phyloP scores from a whole-genome alignment of 2,329 filamentous ascomycete species.

The Cladosporium sp. region DNA sequence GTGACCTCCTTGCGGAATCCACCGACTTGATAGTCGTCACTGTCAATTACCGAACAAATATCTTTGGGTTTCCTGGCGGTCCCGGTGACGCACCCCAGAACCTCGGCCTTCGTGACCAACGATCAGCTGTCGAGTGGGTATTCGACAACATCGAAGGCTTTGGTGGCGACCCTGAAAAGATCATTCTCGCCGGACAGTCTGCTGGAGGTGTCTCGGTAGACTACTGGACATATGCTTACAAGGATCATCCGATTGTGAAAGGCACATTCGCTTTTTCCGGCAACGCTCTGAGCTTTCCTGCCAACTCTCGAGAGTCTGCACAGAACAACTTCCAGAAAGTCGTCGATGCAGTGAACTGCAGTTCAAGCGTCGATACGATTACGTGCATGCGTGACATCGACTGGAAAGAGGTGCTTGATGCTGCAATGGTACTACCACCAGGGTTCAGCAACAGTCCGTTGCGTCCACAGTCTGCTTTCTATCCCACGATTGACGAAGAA shows the following conservation, averaged over 20 bases:
- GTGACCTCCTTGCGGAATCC: no score
- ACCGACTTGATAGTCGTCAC: conserved; percentile 40
- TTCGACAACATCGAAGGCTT: conserved; percentile 48
- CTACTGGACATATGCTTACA: conserved; percentile 32
- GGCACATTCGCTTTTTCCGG: conserved; percentile 37
- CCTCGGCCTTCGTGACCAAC: conserved; percentile 51
- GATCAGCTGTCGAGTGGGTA: conserved; percentile 50
- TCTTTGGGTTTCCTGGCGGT: conserved; percentile 39
- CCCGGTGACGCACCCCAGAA: conserved; percentile 40
- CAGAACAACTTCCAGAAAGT: conserved; percentile 23
- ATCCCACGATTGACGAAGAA: conserved; percentile 20
- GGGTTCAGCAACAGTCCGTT: conserved; percentile 12
- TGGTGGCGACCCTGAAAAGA: conserved; percentile 38
- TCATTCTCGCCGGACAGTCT: conserved; percentile 28
- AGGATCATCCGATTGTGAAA: conserved; percentile 34
- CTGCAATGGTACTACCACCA: no score
- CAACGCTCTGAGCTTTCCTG: conserved; percentile 40
- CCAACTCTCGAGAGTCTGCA: conserved; percentile 30
- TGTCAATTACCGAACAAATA: conserved; percentile 39
- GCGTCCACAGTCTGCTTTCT: conserved; percentile 17
- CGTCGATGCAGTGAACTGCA: conserved; percentile 23
- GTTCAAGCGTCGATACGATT: conserved; percentile 40
- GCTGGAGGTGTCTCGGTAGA: conserved; percentile 26
- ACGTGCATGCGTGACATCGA: conserved; percentile 18
- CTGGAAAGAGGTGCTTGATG: conserved; percentile 12